Base-by-base conservation (phyloP, 768 basidiomycete species). In the Boletus insuetus region DNA sequence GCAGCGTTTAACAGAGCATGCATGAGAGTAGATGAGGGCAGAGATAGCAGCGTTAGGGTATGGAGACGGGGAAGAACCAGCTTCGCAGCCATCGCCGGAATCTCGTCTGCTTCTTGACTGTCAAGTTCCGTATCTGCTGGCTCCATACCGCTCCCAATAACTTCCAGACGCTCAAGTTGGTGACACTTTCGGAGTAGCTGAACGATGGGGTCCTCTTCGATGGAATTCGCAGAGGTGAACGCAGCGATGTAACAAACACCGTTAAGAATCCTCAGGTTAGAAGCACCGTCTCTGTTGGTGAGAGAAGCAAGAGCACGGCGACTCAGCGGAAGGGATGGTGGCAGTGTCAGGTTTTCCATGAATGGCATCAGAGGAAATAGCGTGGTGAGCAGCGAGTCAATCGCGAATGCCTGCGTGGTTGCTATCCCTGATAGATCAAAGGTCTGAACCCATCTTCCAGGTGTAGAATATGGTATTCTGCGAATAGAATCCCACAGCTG, bases 401-500 rank as follows among this genome's bases (percentile, higher is more conserved):
- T 68, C 19, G 66, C 63, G 46, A 86, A 76, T 24, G 78, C 74
- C 49, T 85, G 78, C 44, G 64, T 65, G 61, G 74, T 76, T 42
- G 67, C 60, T 34, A 90, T 61, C 20, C 72, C 69, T 6, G 89
- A 85, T 7, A 97, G 73, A 69, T 96, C 87, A 22, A 97, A 76
- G 11, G 67, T 70, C 55, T 85, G 87, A 1, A 96, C 83, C 88
- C 91, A 95, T 66, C 94, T 80, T 29, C 94, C 94, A 2, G 94
- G 94, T 0, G 87, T 81, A 5, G 92, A 94, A 64, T 87, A 89
- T 0, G 90, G 90, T 60, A 90, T 92, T 47, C 94, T 81, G 49
- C 90, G 83, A 53, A 96, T 84, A 42, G 91, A 89, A 63, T 94
- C 91, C 94, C 94, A 96, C 64, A 80, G 81, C 61, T 82, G 78